A percentile compares a stretch with the other conserved stretches of the same genome.
phyloP scores from a whole-genome alignment of 106 monocot species.

The Allium fistulosum region DNA sequence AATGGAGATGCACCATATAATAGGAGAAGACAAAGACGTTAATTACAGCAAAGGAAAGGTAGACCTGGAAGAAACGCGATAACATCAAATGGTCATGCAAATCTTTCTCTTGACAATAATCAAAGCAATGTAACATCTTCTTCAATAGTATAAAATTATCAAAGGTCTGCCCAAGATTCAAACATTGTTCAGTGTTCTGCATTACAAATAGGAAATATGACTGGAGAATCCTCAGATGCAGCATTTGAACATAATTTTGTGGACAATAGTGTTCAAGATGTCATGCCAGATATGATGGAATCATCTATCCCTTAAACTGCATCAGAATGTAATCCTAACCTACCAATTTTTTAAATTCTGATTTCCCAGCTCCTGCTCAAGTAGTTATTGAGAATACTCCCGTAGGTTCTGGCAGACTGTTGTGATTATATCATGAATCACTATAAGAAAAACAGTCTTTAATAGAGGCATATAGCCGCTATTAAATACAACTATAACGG shows the following conservation, averaged over 20 bases:
- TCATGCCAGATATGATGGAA: constrained; percentile 8
- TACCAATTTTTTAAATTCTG: constrained; percentile 35
- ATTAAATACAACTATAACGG: too few relatives aligned
- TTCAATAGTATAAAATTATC: constrained; percentile 16
- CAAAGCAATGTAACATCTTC: constrained; percentile 7
- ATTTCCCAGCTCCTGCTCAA: too few relatives aligned
- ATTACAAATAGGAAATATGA: constrained; percentile 22
- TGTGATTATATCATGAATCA: too few relatives aligned
- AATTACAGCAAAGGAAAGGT: constrained; percentile 74
- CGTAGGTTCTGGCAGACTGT: too few relatives aligned
- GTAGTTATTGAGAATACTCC: too few relatives aligned
- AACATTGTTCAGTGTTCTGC: constrained; percentile 24
- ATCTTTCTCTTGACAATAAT: too few relatives aligned
- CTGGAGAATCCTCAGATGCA: constrained; percentile 25
- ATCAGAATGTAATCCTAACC: constrained; percentile 30
- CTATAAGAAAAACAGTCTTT: too few relatives aligned
- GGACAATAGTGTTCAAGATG: too few relatives aligned
- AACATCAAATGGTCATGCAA: too few relatives aligned
- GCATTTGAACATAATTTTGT: constrained; percentile 14
- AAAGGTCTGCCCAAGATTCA: constrained; percentile 30
- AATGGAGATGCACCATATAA: constrained; percentile 45
- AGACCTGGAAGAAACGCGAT: constrained; percentile 27
- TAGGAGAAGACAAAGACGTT: constrained; percentile 63
- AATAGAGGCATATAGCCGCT: too few relatives aligned
- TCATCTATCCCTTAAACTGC: constrained; percentile 19